A percentile compares a stretch with the other conserved stretches of the same genome.
Evolutionary conservation across 2,329 filamentous ascomycete genomes (phyloP).

Genomic region (Orbilia javanica): DNA sequence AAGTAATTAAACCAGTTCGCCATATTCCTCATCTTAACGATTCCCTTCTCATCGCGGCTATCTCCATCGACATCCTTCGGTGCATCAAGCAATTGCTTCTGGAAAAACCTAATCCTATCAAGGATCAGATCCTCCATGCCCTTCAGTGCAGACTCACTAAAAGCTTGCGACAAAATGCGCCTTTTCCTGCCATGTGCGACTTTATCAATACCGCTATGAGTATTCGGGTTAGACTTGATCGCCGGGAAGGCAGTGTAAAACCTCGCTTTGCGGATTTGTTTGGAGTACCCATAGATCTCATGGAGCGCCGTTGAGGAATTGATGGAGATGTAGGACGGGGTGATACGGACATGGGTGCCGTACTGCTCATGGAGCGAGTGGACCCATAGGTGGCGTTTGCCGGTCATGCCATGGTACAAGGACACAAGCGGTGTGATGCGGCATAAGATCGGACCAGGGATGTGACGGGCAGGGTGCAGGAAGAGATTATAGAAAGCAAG

Average conservation of each 20-base stretch:
- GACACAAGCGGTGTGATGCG: constrained; percentile 72
- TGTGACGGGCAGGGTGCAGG: constrained; percentile 74
- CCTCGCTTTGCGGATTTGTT: constrained; percentile 68
- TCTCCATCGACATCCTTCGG: constrained; percentile 67
- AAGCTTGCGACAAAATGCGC: constrained; percentile 77
- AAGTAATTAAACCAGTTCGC: constrained; percentile 66
- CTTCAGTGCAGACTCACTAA: constrained; percentile 76
- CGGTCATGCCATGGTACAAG: constrained; percentile 80
- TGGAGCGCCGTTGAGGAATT: constrained; percentile 64
- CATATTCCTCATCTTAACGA: constrained; percentile 74
- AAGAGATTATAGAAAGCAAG: constrained; percentile 70
- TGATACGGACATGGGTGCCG: constrained; percentile 67
- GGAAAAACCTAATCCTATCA: constrained; percentile 75
- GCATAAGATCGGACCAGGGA: constrained; percentile 75
- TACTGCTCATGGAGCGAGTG: constrained; percentile 79
- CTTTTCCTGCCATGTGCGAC: constrained; percentile 77
- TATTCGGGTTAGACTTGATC: constrained; percentile 68
- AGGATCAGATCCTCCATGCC: constrained; percentile 78
- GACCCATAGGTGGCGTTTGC: constrained; percentile 81
- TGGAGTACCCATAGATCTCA: constrained; percentile 68
- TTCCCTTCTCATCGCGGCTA: constrained; percentile 67
- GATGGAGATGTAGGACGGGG: constrained; percentile 59
- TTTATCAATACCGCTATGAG: constrained; percentile 79
- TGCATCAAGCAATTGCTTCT: constrained; percentile 70
- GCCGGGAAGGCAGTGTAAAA: constrained; percentile 69